Conservation (phyloP, 2,329 filamentous ascomycete species). For the Leptographium procerum region DNA sequence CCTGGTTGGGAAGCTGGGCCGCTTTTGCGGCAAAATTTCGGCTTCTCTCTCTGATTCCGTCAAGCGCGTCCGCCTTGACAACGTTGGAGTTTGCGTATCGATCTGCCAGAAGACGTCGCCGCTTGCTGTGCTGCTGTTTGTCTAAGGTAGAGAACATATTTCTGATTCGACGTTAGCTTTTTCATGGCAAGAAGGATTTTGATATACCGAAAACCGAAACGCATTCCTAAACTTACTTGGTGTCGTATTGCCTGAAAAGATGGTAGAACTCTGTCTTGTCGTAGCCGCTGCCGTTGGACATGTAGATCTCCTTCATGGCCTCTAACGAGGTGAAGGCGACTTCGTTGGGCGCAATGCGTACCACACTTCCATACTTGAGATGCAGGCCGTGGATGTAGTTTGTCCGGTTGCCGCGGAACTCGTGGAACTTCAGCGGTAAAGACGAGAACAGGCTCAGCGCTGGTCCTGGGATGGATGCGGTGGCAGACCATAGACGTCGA, state of each 20-base stretch:
- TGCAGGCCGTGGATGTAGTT: constrained; percentile 46
- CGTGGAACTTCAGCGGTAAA: constrained; percentile 14
- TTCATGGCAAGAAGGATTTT: background rate
- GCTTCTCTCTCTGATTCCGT: constrained; percentile 46
- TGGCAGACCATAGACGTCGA: background rate
- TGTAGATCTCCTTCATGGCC: constrained; percentile 52
- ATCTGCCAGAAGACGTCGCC: constrained; percentile 52
- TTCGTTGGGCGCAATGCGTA: constrained; percentile 46
- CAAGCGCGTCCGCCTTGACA: constrained; percentile 40
- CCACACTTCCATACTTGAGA: constrained; percentile 39
- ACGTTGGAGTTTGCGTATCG: constrained; percentile 59
- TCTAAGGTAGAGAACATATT: background rate
- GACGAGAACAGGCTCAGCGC: background rate
- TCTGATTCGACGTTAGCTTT: background rate
- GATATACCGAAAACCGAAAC: background rate
- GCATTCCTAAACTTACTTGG: constrained; percentile 12
- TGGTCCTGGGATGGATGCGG: background rate
- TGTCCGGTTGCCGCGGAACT: constrained; percentile 41
- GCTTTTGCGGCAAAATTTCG: constrained; percentile 32
- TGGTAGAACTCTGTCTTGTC: constrained; percentile 55
- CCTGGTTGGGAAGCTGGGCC: background rate
- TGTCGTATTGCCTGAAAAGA: constrained; percentile 44
- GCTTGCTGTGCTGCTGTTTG: constrained; percentile 41
- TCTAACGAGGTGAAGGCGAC: constrained; percentile 44
- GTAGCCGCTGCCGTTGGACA: constrained; percentile 48